A percentile compares a stretch with the other conserved stretches of the same genome.
Conservation (phyloP, 495 filamentous ascomycete species). For the Trichocladium uniseriatum region DNA sequence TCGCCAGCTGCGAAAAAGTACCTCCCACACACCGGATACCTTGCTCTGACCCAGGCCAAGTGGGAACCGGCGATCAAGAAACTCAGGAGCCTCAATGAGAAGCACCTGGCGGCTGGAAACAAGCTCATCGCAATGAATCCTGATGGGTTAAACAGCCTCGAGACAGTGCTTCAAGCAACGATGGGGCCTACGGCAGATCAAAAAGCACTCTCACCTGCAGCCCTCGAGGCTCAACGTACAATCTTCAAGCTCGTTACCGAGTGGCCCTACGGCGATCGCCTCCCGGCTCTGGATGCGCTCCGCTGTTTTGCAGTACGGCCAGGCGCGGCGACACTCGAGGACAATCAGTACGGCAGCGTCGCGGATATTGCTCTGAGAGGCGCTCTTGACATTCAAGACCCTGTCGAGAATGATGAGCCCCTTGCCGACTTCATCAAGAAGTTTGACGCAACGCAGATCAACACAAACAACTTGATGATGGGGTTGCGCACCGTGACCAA, state of each 20-base stretch:
- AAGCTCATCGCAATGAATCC: conserved; percentile 69
- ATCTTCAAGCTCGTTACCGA: conserved; percentile 56
- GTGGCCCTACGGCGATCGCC: conserved; percentile 69
- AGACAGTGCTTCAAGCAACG: conserved; percentile 9
- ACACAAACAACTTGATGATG: conserved; percentile 77
- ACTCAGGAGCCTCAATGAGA: conserved; percentile 21
- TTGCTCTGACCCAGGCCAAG: conserved; percentile 50
- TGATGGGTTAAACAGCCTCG: conserved; percentile 44
- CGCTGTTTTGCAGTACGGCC: conserved; percentile 66
- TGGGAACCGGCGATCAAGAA: conserved; percentile 23
- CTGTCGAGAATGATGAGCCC: conserved; percentile 30
- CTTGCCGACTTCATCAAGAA: conserved; percentile 10
- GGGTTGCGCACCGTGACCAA: conserved; percentile 76
- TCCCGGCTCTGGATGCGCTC: conserved; percentile 79
- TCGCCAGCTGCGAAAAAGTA: conserved; percentile 46
- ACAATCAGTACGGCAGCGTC: conserved; percentile 37
- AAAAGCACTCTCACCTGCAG: conserved; percentile 40
- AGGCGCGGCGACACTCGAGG: conserved; percentile 44
- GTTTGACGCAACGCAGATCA: conserved; percentile 13
- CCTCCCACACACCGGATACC: conserved; percentile 75
- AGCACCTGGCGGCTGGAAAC: conserved; percentile 44
- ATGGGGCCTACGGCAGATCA: conserved; percentile 29
- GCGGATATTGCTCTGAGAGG: conserved; percentile 34
- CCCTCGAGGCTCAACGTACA: conserved; percentile 47
- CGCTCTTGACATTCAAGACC: conserved; percentile 36